Conservation (phyloP, 2,329 filamentous ascomycete species). For the Pseudopithomyces maydicus region DNA sequence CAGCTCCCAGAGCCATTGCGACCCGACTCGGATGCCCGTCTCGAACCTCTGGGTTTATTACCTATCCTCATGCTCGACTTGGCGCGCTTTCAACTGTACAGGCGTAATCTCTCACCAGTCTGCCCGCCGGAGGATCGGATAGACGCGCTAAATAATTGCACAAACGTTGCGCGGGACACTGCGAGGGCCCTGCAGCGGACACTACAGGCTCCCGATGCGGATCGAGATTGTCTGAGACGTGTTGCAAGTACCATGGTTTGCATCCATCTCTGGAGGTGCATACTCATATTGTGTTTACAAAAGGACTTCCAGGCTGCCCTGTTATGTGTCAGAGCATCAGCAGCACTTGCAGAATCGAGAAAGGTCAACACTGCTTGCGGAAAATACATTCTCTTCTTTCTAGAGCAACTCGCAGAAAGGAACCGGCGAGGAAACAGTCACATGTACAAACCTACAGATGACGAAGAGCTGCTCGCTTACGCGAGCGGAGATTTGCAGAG, state of each 20-base stretch:
- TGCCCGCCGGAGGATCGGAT: conserved; percentile 69
- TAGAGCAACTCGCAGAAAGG: conserved; percentile 67
- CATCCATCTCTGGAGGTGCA: conserved; percentile 85
- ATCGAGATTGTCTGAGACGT: conserved; percentile 60
- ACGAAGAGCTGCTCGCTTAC: conserved; percentile 89
- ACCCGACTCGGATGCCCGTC: conserved; percentile 65
- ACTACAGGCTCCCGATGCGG: conserved; percentile 51
- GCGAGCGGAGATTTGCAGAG: conserved; percentile 86
- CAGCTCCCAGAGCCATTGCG: conserved; percentile 79
- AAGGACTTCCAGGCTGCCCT: conserved; percentile 75
- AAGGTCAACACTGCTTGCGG: conserved; percentile 80
- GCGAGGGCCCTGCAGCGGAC: conserved; percentile 74
- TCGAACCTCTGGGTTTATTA: conserved; percentile 76
- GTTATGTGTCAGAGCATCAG: conserved; percentile 72
- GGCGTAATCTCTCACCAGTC: conserved; percentile 81
- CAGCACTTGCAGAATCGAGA: conserved; percentile 71
- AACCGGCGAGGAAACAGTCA: conserved; percentile 49
- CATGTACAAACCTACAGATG: conserved; percentile 58
- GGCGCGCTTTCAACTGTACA: conserved; percentile 81
- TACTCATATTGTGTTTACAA: conserved; percentile 77
- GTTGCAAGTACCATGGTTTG: conserved; percentile 77
- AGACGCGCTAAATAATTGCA: conserved; percentile 78
- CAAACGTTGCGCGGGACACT: conserved; percentile 76
- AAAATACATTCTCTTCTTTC: conserved; percentile 80
- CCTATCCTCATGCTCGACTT: conserved; percentile 81